Base-by-base conservation (phyloP, 257 asterid genomes). In the Haberlea rhodopensis region DNA sequence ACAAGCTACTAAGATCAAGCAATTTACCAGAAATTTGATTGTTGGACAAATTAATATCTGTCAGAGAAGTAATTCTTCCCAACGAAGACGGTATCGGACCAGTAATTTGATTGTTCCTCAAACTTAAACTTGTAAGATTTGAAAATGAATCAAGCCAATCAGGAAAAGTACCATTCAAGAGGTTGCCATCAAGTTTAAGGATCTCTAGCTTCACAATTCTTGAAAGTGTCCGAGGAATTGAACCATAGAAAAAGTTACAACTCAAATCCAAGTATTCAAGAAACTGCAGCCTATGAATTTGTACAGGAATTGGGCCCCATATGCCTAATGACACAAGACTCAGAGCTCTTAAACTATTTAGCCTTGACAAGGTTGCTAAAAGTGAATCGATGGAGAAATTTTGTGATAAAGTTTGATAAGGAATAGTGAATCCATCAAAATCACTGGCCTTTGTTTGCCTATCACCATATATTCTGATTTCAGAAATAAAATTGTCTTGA, bases 341-440 rank as follows among this genome's bases (percentile, higher is more conserved):
- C 9, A 87, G 75, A 16, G 62, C 62, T 53, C 68, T 84, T 81
- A 87, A 74, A 8, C 66, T 79, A 10, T 76, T 82, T 21, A 87
- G 73, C 72, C 95, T 80, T 0, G 95, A 75, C 73, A 87, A 22
- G 2, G 95, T 87, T 6, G 86, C 84, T 4, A 82, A 58, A 16
- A 87, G 75, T 9, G 95, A 87, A 63, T 87, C 91, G 77, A 79
- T 68, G 51, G 89, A 84, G 87, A 87, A 86, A 59, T 72, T 81
- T 16, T 56, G 73, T 3, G 95, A 84, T 34, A 84, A 40, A 6
- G 83, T 85, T 43, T 57, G 66, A 53, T 43, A 6, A 43, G 73
- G 65, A 37, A 72, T n/a, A 29, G 85, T 80, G 70, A 75, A 73
- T 18, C 84, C 89, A 76, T 74, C 60, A 60, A 76, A 82, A 37